phyloP scores from a whole-genome alignment of 1,284 basidiomycete genomes.

The Austroboletus niveus region DNA sequence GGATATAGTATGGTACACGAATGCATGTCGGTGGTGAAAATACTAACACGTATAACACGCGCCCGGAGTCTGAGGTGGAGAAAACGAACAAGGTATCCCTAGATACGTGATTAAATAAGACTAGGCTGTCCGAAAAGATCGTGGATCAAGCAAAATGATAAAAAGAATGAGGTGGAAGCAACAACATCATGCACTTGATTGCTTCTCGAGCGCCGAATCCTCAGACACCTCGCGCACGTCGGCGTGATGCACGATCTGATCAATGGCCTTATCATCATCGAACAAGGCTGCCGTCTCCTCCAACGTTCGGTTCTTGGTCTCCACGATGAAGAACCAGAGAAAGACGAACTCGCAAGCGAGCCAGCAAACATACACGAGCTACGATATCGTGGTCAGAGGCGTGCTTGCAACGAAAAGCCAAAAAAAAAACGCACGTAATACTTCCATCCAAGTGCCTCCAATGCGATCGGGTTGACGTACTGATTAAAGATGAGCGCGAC shows the following conservation, averaged over 20 bases:
- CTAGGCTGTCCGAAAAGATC: too few relatives aligned
- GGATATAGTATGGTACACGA: not conserved
- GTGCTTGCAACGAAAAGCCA: not conserved
- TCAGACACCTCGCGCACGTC: too few relatives aligned
- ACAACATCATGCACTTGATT: too few relatives aligned
- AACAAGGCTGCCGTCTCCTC: constrained; percentile 75
- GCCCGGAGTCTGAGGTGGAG: not conserved
- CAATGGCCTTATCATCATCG: constrained; percentile 57
- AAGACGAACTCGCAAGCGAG: constrained; percentile 60
- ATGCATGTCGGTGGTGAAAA: not conserved
- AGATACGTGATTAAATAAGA: too few relatives aligned
- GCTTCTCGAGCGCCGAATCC: not conserved
- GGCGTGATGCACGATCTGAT: constrained; percentile 36
- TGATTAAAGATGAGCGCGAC: constrained; percentile 76
- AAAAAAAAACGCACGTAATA: constrained; percentile 45
- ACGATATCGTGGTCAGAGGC: not conserved
- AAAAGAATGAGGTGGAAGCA: too few relatives aligned
- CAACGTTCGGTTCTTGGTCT: constrained; percentile 69
- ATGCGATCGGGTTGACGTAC: constrained; percentile 77
- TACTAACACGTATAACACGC: not conserved
- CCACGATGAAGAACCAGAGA: constrained; percentile 65
- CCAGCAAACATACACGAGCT: constrained; percentile 70
- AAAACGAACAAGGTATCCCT: too few relatives aligned
- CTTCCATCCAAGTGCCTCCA: constrained; percentile 59
- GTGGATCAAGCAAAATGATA: too few relatives aligned